Percentiles rank a stretch among this genome's conserved stretches.
Evolutionary conservation across 208 protist species (phyloP).

Genomic region (Acanthamoeba divionensis): DNA sequence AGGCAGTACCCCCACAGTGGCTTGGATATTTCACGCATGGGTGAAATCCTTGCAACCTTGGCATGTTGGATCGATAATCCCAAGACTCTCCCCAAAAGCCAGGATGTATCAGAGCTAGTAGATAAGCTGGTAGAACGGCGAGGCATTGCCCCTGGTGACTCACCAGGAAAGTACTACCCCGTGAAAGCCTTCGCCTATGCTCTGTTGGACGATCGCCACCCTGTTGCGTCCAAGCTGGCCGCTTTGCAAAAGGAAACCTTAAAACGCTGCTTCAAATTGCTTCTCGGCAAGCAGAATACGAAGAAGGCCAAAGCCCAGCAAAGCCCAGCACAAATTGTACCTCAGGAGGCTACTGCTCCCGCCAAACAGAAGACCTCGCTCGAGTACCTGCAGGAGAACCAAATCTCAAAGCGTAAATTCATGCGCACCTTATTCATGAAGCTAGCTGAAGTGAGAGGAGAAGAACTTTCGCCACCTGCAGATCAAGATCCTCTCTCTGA

Average conservation of each 20-base stretch:
- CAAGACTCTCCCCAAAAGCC: background rate
- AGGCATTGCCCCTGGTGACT: slow-evolving; percentile 17
- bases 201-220: background rate
- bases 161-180: slow-evolving; percentile 23
- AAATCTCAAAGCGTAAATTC: background rate
- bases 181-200: slow-evolving; percentile 43
- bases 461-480: background rate
- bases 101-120: background rate
- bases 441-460: background rate
- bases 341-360: background rate
- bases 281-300: background rate
- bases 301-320: no score
- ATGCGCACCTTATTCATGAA: background rate
- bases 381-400: background rate
- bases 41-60: slow-evolving; percentile 29
- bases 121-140: background rate
- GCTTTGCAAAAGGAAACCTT: background rate
- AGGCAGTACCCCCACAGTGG: background rate
- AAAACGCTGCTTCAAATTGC: background rate
- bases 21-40: slow-evolving; percentile 20
- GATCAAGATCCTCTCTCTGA: background rate
- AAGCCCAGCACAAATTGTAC: no score
- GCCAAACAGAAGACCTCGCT: background rate
- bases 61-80: slow-evolving; percentile 51
- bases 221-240: background rate